A percentile compares a stretch with the other conserved stretches of the same genome.
Conservation (phyloP, 192 early-diverging fungal species). For the Cetraspora pellucida region DNA sequence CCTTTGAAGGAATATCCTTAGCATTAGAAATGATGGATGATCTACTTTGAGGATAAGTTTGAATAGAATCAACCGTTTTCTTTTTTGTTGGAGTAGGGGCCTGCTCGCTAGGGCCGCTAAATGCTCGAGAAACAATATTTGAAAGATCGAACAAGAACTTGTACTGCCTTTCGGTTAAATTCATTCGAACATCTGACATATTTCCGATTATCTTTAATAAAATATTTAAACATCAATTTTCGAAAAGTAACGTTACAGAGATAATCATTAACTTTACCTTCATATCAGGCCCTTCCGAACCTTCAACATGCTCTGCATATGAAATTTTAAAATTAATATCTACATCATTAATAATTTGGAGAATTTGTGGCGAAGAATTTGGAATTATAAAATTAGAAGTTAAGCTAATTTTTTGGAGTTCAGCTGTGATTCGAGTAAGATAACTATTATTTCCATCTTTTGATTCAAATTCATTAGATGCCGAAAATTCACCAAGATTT, state of each 20-base stretch:
- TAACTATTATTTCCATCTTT: conserved; percentile 53
- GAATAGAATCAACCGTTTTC: conserved; percentile 9
- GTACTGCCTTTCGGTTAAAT: conserved; percentile 83
- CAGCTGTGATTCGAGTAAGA: conserved; percentile 65
- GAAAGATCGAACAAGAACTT: conserved; percentile 71
- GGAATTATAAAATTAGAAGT: conserved; percentile 55
- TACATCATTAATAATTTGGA: conserved; percentile 85
- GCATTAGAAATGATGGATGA: background rate
- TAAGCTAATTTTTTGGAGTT: conserved; percentile 60
- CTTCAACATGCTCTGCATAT: conserved; percentile 56
- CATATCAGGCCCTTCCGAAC: conserved; percentile 58
- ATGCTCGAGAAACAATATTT: conserved; percentile 53
- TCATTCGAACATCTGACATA: conserved; percentile 77
- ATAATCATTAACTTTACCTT: conserved; percentile 35
- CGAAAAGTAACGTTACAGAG: background rate
- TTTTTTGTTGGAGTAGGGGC: conserved; percentile 31
- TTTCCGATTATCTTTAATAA: conserved; percentile 51
- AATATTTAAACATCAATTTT: background rate
- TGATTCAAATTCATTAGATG: conserved; percentile 70
- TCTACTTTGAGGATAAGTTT: background rate
- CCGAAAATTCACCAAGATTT: conserved; percentile 86
- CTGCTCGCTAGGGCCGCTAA: conserved; percentile 37
- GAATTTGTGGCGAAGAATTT: conserved; percentile 50
- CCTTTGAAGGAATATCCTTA: background rate
- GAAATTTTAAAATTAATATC: conserved; percentile 74